Evolutionary conservation across 2,329 filamentous ascomycete species (phyloP).

Genomic region (Pseudogymnoascus sp.): DNA sequence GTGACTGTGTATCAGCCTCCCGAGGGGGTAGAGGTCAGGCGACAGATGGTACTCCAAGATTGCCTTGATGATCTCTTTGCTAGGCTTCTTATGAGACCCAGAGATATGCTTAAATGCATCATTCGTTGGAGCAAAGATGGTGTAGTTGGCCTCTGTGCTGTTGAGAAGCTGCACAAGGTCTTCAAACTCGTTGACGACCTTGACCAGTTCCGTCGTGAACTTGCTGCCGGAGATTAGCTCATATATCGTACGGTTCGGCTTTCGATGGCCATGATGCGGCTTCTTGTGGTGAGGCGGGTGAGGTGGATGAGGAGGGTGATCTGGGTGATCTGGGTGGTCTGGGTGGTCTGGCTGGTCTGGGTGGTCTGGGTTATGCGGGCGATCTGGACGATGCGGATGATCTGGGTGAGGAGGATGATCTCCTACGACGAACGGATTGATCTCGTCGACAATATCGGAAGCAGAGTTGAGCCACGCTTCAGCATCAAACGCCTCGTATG

Average conservation of each 20-base stretch:
- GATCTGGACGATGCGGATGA: neutral
- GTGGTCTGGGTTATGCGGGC: neutral
- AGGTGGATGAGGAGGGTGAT: neutral
- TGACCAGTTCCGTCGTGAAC: constrained; percentile 67
- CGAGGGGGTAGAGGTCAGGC: constrained; percentile 56
- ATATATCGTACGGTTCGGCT: constrained; percentile 66
- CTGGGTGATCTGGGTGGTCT: constrained; percentile 20
- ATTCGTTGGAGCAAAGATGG: constrained; percentile 73
- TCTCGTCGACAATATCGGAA: constrained; percentile 27
- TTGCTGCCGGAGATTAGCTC: constrained; percentile 68
- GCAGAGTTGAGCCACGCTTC: constrained; percentile 27
- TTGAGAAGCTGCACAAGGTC: constrained; percentile 68
- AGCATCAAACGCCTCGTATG: constrained; percentile 26
- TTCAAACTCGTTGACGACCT: constrained; percentile 64
- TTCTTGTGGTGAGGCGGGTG: constrained; percentile 21
- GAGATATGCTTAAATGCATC: constrained; percentile 61
- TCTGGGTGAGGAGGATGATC: neutral
- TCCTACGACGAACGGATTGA: constrained; percentile 19
- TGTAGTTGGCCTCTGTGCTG: constrained; percentile 64
- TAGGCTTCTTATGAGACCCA: constrained; percentile 47
- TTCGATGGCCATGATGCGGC: constrained; percentile 23
- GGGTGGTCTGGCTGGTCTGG: neutral
- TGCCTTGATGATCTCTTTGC: constrained; percentile 60
- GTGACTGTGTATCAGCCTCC: constrained; percentile 57
- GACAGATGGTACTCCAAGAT: constrained; percentile 70